Conservation (phyloP, 1,284 basidiomycete species). For the Tremellales sp. region DNA sequence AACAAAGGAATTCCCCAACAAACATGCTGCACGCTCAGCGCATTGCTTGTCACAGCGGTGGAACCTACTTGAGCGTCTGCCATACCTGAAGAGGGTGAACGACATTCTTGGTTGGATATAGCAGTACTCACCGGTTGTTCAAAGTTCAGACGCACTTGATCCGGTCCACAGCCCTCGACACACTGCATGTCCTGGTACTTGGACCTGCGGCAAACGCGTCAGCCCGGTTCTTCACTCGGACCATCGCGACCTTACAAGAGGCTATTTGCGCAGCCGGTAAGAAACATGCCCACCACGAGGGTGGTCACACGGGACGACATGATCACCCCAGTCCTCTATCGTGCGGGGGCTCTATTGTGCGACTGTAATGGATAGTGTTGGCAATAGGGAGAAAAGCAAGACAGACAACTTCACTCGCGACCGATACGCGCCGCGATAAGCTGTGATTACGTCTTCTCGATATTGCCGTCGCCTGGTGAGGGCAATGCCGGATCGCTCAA, state of each 20-base stretch:
- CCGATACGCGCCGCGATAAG: too few species aligned
- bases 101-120: neutral
- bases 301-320: conserved; percentile 32
- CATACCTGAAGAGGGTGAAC: too few species aligned
- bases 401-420: too few species aligned
- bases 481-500: too few species aligned
- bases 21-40: conserved; percentile 49
- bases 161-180: conserved; percentile 70
- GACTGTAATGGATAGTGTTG: too few species aligned
- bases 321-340: too few species aligned
- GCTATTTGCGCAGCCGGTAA: conserved; percentile 51
- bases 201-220: conserved; percentile 17
- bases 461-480: too few species aligned
- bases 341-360: too few species aligned
- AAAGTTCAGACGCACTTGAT: conserved; percentile 62
- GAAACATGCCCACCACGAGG: conserved; percentile 53
- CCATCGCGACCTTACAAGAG: conserved; percentile 36
- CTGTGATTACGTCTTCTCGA: too few species aligned
- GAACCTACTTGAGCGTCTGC: conserved; percentile 82
- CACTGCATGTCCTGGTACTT: conserved; percentile 77
- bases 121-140: conserved; percentile 64
- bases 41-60: conserved; percentile 10
- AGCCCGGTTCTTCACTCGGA: neutral
- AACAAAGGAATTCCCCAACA: conserved; percentile 90
- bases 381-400: too few species aligned